A percentile compares a stretch with the other conserved stretches of the same genome.
Conservation (phyloP, 2,329 filamentous ascomycete genomes). For the Chaetomiaceae sp. region DNA sequence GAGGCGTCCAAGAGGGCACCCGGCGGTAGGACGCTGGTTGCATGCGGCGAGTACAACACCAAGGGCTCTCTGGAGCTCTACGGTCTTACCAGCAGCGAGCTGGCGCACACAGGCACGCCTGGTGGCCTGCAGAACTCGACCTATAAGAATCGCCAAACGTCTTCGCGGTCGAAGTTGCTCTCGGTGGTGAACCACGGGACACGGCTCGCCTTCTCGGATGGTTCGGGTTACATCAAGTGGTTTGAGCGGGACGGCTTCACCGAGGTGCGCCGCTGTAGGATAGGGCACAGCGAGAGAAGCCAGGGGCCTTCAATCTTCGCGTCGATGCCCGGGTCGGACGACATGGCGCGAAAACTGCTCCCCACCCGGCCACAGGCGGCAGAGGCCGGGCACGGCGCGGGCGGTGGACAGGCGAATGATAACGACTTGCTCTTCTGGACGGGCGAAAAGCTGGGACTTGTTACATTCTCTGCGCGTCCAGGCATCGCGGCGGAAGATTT, state of each 20-base stretch:
- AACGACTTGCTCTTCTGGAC: constrained; percentile 83
- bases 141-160: constrained; percentile 77
- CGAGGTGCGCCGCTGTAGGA: constrained; percentile 48
- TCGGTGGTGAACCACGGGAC: constrained; percentile 77
- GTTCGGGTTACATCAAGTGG: constrained; percentile 81
- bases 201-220: constrained; percentile 75
- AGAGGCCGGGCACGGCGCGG: constrained; percentile 20
- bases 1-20: constrained; percentile 45
- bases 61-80: constrained; percentile 90
- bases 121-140: constrained; percentile 39
- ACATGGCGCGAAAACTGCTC: constrained; percentile 75
- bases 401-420: constrained; percentile 34
- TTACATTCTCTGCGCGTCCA: constrained; percentile 53
- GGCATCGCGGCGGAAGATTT: constrained; percentile 47
- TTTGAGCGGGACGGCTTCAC: constrained; percentile 75
- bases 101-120: constrained; percentile 22
- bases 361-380: constrained; percentile 47
- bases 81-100: constrained; percentile 42
- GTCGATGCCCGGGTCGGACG: constrained; percentile 51
- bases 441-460: constrained; percentile 71
- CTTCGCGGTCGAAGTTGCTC: constrained; percentile 72
- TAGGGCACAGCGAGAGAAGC: constrained; percentile 48
- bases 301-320: constrained; percentile 45
- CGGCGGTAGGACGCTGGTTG: constrained; percentile 63
- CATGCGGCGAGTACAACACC: constrained; percentile 84